Evolutionary conservation across 352 stramenopile species (phyloP).

Genomic region (Thalassiosira exigua): DNA sequence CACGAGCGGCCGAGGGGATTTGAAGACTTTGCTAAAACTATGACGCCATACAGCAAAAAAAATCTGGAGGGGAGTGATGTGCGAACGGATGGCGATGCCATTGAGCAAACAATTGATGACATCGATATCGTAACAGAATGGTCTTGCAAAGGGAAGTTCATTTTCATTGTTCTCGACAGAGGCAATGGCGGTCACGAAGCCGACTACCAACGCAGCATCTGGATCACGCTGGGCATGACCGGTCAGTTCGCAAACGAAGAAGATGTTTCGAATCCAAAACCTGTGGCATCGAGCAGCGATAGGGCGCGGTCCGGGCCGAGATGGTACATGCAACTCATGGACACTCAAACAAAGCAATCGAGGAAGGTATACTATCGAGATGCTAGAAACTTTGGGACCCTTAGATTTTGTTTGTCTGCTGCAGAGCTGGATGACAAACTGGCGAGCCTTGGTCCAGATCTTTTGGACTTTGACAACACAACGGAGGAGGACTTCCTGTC

Average conservation of each 20-base stretch:
- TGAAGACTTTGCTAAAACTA: constrained; percentile 76
- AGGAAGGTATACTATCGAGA: constrained; percentile 77
- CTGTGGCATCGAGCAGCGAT: constrained; percentile 51
- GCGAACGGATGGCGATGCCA: constrained; percentile 9
- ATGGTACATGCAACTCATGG: constrained; percentile 74
- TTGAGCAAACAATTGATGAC: constrained; percentile 1
- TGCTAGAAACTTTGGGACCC: constrained; percentile 81
- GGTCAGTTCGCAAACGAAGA: constrained; percentile 74
- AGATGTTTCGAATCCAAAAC: constrained; percentile 40
- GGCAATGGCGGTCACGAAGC: constrained; percentile 26
- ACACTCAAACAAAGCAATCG: constrained; percentile 29
- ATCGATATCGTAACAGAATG: constrained; percentile 69
- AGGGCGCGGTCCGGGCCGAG: constrained; percentile 26
- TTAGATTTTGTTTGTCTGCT: constrained; percentile 71
- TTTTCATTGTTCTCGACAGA: constrained; percentile 78
- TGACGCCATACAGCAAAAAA: constrained; percentile 47
- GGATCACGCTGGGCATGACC: constrained; percentile 85
- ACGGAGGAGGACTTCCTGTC: constrained; percentile 67
- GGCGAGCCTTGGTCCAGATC: constrained; percentile 72
- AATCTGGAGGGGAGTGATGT: constrained; percentile 6
- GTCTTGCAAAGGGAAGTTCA: constrained; percentile 85
- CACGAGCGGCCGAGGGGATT: constrained; percentile 67
- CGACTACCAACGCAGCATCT: constrained; percentile 81
- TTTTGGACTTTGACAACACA: constrained; percentile 63
- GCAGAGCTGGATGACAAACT: constrained; percentile 78